phyloP scores from a whole-genome alignment of 2,329 filamentous ascomycete genomes.

The Alternaria conjuncta region DNA sequence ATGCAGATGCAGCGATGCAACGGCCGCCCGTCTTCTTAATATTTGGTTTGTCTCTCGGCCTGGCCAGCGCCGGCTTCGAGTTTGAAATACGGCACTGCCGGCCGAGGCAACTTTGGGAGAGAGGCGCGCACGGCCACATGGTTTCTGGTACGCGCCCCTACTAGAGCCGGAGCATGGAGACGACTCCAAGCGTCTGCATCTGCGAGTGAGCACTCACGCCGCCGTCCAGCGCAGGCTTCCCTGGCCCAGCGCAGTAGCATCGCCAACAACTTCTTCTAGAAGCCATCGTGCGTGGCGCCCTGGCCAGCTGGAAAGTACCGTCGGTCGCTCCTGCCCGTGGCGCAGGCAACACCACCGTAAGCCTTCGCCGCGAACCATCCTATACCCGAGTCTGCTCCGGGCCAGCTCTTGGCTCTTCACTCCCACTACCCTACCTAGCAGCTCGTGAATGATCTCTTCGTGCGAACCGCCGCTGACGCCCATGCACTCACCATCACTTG shows the following conservation, averaged over 20 bases:
- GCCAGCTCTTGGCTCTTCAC: not conserved
- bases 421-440: not conserved
- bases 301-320: constrained; percentile 3
- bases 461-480: constrained; percentile 15
- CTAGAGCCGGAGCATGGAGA: constrained; percentile 11
- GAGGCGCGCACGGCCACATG: constrained; percentile 13
- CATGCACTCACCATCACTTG: not conserved
- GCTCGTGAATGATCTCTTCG: not conserved
- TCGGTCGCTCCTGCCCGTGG: constrained; percentile 1
- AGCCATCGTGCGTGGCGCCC: not conserved
- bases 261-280: constrained; percentile 10
- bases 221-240: not conserved
- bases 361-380: not conserved
- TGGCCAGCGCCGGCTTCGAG: not conserved
- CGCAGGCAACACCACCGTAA: constrained; percentile 1
- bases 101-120: constrained; percentile 4
- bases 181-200: not conserved
- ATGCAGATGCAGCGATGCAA: not conserved
- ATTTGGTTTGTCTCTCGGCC: not conserved
- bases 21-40: not conserved
- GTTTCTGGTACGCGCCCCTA: constrained; percentile 10
- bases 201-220: not conserved
- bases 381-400: not conserved
- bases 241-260: constrained; percentile 4
- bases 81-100: constrained; percentile 2